Conservation (phyloP, 2,329 filamentous ascomycete species). For the Elsinoe batatas region DNA sequence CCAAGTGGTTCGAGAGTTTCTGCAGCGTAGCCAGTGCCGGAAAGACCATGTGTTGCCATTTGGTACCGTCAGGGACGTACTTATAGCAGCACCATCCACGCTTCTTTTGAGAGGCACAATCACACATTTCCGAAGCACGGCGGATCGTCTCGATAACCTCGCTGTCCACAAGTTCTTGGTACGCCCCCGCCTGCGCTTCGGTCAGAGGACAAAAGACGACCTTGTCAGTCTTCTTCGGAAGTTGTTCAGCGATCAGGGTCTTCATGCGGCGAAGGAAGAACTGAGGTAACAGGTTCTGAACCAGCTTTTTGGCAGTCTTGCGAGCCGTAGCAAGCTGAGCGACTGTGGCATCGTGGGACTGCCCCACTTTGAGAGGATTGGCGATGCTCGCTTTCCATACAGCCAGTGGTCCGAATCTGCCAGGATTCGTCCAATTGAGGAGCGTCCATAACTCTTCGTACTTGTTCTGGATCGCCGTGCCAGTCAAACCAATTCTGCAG, state of each 20-base stretch:
- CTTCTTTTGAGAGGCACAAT: conserved; percentile 58
- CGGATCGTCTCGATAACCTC: conserved; percentile 61
- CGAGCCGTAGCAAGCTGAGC: conserved; percentile 72
- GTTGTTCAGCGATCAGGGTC: conserved; percentile 76
- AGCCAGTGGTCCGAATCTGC: conserved; percentile 52
- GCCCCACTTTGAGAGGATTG: conserved; percentile 71
- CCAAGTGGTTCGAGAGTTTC: conserved; percentile 88
- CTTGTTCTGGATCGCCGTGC: conserved; percentile 94
- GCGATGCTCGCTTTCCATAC: conserved; percentile 75
- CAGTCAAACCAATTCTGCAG: conserved; percentile 85
- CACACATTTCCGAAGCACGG: conserved; percentile 55
- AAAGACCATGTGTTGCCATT: conserved; percentile 73
- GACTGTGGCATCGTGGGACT: conserved; percentile 83
- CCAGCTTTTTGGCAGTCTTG: conserved; percentile 72
- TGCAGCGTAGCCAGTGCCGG: conserved; percentile 73
- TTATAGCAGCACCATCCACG: conserved; percentile 73
- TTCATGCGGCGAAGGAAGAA: conserved; percentile 94
- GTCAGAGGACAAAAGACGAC: conserved; percentile 94
- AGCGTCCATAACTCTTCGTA: conserved; percentile 97
- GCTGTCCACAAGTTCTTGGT: conserved; percentile 69
- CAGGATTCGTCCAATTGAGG: conserved; percentile 92
- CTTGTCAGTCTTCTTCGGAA: conserved; percentile 88
- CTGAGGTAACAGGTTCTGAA: conserved; percentile 74
- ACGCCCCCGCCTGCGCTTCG: conserved; percentile 67
- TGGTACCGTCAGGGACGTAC: conserved; percentile 49